Percentiles rank a stretch among this genome's conserved stretches.
Conservation (phyloP, 306 rosid genomes). For the Herpetospermum pedunculosum region DNA sequence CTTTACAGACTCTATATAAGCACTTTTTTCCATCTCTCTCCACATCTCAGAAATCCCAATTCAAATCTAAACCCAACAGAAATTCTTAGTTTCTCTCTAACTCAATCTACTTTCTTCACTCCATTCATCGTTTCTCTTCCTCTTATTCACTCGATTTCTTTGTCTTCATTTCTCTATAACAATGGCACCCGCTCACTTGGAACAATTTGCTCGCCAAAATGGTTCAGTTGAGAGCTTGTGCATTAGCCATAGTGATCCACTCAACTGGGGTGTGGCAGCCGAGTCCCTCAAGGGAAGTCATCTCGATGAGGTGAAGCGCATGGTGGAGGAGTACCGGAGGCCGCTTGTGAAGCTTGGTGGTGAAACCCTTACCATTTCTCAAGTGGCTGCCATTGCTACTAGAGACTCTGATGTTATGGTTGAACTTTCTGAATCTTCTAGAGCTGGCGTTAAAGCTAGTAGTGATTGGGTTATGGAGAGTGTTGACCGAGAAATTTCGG, state of each 20-base stretch:
- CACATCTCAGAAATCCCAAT: too few species aligned
- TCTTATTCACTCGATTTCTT: too few species aligned
- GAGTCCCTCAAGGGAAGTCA: not conserved
- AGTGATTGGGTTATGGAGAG: constrained; percentile 89
- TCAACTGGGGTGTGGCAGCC: not conserved
- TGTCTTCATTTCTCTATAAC: too few species aligned
- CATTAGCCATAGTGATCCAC: not conserved
- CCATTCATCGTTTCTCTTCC: too few species aligned
- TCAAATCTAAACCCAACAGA: too few species aligned
- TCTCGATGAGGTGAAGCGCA: not conserved
- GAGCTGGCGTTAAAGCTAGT: constrained; percentile 17
- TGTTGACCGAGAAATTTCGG: too few species aligned
- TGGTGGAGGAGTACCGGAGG: not conserved
- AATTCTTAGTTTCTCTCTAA: too few species aligned
- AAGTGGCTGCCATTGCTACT: not conserved
- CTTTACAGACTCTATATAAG: too few species aligned
- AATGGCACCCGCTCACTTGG: too few species aligned
- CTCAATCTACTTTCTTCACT: too few species aligned
- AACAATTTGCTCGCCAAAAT: too few species aligned
- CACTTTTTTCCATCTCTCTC: too few species aligned
- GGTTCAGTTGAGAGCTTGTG: not conserved
- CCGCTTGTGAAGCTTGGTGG: constrained; percentile 36
- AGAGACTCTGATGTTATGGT: not conserved
- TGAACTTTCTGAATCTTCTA: not conserved
- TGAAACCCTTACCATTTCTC: not conserved